phyloP scores from a whole-genome alignment of 768 basidiomycete genomes.

The Boletus edulis region DNA sequence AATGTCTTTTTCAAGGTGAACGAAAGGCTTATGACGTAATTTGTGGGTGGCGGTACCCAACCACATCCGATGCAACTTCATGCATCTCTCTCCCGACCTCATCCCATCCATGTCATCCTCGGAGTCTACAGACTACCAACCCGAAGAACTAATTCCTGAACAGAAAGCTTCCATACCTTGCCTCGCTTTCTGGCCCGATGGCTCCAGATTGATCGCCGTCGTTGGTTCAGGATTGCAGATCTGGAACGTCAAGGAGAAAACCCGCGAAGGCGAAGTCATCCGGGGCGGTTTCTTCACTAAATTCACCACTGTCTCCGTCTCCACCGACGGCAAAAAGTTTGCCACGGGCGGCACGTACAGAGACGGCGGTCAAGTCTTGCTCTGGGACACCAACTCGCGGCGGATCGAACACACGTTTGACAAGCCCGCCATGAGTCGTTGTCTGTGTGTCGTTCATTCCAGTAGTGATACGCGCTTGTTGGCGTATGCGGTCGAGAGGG shows the following conservation, averaged over 20 bases:
- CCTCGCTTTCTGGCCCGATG: constrained; percentile 26
- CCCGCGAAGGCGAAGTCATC: constrained; percentile 20
- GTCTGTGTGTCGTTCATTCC: constrained; percentile 23
- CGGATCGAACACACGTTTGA: constrained; percentile 25
- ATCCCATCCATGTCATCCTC: constrained; percentile 14
- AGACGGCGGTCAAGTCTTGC: constrained; percentile 22
- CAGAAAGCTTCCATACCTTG: constrained; percentile 16
- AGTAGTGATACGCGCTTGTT: constrained; percentile 19
- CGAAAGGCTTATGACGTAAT: constrained; percentile 15
- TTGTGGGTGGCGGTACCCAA: constrained; percentile 14
- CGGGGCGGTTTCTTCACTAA: constrained; percentile 26
- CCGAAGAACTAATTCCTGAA: constrained; percentile 16
- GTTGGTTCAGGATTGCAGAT: constrained; percentile 26
- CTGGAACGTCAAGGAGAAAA: constrained; percentile 23
- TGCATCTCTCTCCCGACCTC: constrained; percentile 5
- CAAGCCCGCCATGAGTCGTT: constrained; percentile 21
- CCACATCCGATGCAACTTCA: background rate
- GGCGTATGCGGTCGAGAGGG: constrained; percentile 21
- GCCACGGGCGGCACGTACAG: constrained; percentile 25
- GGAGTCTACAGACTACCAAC: constrained; percentile 5
- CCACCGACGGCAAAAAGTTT: constrained; percentile 23
- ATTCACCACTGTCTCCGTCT: constrained; percentile 22
- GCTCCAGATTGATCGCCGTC: constrained; percentile 23
- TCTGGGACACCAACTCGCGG: constrained; percentile 21
- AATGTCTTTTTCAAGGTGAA: too few relatives aligned